phyloP scores from a whole-genome alignment of 139 green algal species.

The Chlamydomonas asymmetrica region DNA sequence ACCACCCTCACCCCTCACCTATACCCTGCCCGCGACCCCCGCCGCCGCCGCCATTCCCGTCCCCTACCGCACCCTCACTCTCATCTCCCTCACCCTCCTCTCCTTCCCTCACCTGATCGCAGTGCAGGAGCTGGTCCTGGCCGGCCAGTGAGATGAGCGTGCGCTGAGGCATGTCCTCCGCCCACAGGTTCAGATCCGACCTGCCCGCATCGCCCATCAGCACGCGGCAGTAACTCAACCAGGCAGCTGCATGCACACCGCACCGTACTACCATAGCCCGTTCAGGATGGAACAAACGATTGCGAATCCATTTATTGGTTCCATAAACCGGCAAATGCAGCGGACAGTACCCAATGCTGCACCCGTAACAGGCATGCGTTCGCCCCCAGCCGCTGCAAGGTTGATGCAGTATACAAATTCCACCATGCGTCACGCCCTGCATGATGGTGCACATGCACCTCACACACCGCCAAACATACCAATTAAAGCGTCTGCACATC shows the following conservation, averaged over 20 bases:
- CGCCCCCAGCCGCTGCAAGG: no score
- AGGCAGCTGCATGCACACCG: neutral
- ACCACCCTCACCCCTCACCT: no score
- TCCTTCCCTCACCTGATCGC: constrained; percentile 21
- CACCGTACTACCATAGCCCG: neutral
- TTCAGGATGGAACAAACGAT: neutral
- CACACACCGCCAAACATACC: neutral
- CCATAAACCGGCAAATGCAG: neutral
- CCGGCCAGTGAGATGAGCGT: constrained; percentile 42
- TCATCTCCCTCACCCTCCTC: no score
- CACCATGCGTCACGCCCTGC: neutral
- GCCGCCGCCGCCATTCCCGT: no score
- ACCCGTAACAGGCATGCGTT: no score
- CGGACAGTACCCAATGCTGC: neutral
- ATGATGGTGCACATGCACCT: neutral
- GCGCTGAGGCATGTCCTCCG: constrained; percentile 31
- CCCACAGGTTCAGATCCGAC: constrained; percentile 50
- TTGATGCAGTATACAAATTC: no score
- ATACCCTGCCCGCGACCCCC: no score
- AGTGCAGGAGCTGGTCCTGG: constrained; percentile 50
- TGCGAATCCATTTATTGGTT: neutral
- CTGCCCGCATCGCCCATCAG: constrained; percentile 1
- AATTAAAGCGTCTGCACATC: constrained; percentile 27
- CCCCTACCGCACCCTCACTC: no score
- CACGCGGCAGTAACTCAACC: neutral